Evolutionary conservation across 2,329 filamentous ascomycete genomes (phyloP).

Genomic region (Aureobasidium pullulans): DNA sequence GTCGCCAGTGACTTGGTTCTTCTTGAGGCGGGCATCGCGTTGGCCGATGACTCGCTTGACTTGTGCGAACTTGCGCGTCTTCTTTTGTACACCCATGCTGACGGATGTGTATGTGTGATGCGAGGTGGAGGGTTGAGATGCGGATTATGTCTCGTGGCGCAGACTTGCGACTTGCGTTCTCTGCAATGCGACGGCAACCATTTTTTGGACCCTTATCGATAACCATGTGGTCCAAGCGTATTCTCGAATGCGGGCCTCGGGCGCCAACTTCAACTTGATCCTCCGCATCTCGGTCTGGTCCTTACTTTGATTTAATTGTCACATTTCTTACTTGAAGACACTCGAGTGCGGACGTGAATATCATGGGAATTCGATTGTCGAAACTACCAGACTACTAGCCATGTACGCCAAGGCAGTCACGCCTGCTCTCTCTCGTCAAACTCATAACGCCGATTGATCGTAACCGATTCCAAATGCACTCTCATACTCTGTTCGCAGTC

Average conservation of each 20-base stretch:
- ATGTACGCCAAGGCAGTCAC: background rate
- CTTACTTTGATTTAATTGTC: too few species aligned
- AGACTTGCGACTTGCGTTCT: background rate
- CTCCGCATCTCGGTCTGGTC: too few species aligned
- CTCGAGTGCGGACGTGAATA: too few species aligned
- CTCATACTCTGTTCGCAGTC: background rate
- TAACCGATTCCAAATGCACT: background rate
- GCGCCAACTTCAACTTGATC: too few species aligned
- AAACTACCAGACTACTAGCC: background rate
- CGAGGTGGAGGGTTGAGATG: background rate
- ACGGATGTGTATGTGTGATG: conserved; percentile 13
- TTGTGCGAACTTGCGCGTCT: conserved; percentile 81
- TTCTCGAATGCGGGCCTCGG: too few species aligned
- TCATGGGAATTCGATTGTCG: too few species aligned
- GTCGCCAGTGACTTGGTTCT: conserved; percentile 65
- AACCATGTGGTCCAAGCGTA: too few species aligned
- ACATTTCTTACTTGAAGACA: too few species aligned
- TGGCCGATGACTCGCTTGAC: conserved; percentile 79
- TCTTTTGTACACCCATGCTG: conserved; percentile 79
- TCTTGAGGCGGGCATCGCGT: conserved; percentile 72
- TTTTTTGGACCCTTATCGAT: too few species aligned
- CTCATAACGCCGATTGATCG: background rate
- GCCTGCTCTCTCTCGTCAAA: background rate
- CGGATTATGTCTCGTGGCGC: background rate
- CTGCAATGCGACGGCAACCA: too few species aligned